Base-by-base conservation (phyloP, 108 stramenopile genomes). In the Cyclotella kingstonii region DNA sequence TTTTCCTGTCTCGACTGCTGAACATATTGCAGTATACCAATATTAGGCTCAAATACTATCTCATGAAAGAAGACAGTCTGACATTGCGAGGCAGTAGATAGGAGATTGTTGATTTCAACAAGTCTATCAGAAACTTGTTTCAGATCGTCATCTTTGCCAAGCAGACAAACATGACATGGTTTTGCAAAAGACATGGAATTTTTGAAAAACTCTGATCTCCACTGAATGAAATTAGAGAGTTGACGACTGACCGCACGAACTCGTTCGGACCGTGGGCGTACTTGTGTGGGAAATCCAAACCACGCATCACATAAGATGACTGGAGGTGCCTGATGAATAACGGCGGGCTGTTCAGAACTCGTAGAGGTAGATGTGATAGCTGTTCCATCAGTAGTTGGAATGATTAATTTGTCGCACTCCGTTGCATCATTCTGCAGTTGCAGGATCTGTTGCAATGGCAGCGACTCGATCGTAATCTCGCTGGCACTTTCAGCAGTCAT, bases 211-310 rank as follows among this genome's bases (percentile, higher is more conserved):
- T 72, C 40, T 31, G 29, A 29, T 66, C 84, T 77, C 91, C 91
- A 89, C 30, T 61, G 17, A n/a, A 89, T 23, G 62, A 93, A 88
- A 51, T 89, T 89, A 21, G 41, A 63, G 11, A 93, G 12, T 42
- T 93, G 91, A 19, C 67, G 68, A 15, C 85, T 53, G 35, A 93
- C 79, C 1, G 91, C 87, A n/a, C 64, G 31, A 0, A 89, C 66
- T 58, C 84, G 66, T 82, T 93, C 91, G 40, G 50, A 69, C 27
- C 87, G 70, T 15, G 87, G 84, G 10, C 84, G 70, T 26, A 62
- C 76, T 61, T 93, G 84, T 47, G 60, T 51, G n/a, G 91, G 91
- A 33, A 89, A 81, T 14, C 91, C 91, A 48, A 87, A 93, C 31
- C 84, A 86, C 17, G 83, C 82, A 65, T 93, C 91, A 31, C 86